Conservation (phyloP, 495 filamentous ascomycete species). For the Trichoderma parareesei region DNA sequence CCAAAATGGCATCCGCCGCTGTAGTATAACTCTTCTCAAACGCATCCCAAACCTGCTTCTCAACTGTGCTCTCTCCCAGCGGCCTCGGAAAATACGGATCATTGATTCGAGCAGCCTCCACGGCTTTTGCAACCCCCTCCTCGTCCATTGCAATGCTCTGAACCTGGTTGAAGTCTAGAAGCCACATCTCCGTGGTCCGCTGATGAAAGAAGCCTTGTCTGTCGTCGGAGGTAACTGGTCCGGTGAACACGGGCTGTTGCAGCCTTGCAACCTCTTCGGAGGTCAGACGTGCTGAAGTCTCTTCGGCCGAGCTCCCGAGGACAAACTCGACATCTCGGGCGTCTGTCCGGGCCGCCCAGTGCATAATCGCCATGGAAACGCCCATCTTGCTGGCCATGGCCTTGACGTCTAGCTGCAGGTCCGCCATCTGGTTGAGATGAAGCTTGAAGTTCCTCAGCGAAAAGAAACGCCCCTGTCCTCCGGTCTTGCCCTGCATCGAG, state of each 20-base stretch:
- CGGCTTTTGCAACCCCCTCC: slow-evolving; percentile 17
- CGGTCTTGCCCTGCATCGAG: slow-evolving; percentile 12
- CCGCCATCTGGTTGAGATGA: slow-evolving; percentile 15
- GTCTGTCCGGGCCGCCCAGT: slow-evolving; percentile 17
- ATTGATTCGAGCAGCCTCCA: slow-evolving; percentile 18
- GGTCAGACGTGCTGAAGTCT: neutral
- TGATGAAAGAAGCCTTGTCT: too few species aligned
- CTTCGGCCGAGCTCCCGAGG: slow-evolving; percentile 12
- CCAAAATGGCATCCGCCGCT: neutral
- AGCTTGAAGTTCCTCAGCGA: slow-evolving; percentile 16
- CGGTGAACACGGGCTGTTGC: too few species aligned
- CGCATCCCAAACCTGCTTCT: neutral
- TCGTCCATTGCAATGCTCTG: slow-evolving; percentile 18
- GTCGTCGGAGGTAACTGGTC: too few species aligned
- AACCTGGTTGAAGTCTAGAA: slow-evolving; percentile 25
- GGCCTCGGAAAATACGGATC: slow-evolving; percentile 21
- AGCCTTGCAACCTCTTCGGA: too few species aligned
- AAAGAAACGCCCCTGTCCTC: slow-evolving; percentile 9
- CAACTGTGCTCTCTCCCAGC: neutral
- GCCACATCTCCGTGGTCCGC: slow-evolving; percentile 17
- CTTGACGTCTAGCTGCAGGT: slow-evolving; percentile 12
- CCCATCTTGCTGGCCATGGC: slow-evolving; percentile 13
- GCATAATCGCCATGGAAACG: slow-evolving; percentile 14
- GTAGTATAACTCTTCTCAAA: neutral
- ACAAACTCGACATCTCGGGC: slow-evolving; percentile 17